phyloP scores from a whole-genome alignment of 192 early-diverging fungal genomes.

The Chytriomyces confervae region DNA sequence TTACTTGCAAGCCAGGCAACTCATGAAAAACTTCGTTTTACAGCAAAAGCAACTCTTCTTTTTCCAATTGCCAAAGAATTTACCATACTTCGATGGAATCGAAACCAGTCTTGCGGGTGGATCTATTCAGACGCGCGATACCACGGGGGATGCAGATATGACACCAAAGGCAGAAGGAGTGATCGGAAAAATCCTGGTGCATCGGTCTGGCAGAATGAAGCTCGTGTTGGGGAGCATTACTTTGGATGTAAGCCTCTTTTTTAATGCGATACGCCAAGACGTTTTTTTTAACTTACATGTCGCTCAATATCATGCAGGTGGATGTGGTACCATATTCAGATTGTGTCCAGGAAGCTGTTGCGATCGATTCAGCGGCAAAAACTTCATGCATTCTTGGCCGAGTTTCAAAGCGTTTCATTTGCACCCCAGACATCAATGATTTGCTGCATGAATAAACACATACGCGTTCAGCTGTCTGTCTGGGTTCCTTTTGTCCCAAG shows the following conservation, averaged over 20 bases:
- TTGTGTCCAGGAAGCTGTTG: conserved; percentile 17
- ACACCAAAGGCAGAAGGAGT: conserved; percentile 11
- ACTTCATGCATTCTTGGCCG: conserved; percentile 19
- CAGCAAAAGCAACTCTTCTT: conserved; percentile 34
- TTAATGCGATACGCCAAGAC: too few relatives aligned
- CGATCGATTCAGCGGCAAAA: conserved; percentile 11
- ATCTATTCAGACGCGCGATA: background rate
- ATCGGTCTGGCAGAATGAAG: conserved; percentile 24
- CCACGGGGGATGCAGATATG: background rate
- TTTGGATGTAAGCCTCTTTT: conserved; percentile 1
- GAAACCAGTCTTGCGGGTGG: background rate
- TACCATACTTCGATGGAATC: conserved; percentile 22
- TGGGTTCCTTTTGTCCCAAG: background rate
- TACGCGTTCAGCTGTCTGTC: background rate
- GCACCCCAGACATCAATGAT: conserved; percentile 28
- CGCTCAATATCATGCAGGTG: background rate
- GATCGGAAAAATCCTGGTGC: conserved; percentile 27
- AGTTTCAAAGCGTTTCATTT: conserved; percentile 27
- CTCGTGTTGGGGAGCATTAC: conserved; percentile 22
- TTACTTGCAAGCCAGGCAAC: background rate
- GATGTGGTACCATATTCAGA: conserved; percentile 27
- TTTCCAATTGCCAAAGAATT: conserved; percentile 27
- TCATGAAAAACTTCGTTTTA: background rate
- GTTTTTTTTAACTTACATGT: background rate
- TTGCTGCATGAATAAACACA: background rate